Base-by-base conservation (phyloP, 1,284 basidiomycete species). In the Sphaerobolus stellatus region DNA sequence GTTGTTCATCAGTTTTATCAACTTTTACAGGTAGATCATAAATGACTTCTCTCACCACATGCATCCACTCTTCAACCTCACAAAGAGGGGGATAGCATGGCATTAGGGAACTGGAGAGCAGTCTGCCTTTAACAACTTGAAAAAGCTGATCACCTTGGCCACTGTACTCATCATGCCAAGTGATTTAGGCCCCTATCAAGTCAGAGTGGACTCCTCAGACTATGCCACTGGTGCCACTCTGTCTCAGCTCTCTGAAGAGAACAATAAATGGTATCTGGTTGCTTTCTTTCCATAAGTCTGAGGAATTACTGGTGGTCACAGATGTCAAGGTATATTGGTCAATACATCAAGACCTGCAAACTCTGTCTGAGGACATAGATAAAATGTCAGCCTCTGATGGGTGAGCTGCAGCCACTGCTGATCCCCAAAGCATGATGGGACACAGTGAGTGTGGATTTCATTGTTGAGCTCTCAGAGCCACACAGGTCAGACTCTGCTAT, bases 21-120 rank as follows among this genome's bases (percentile, higher is more conserved):
- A 62, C 52, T 62, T 61, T 43, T 62, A 62, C 34, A 28, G 52
- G 3, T 27, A 49, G 9, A 59, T 62, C 53, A 62, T 62, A 16
- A 11, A 52, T 4, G 28, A 50, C 29, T 61, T 56, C 44, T 47
- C 50, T 1, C 11, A 45, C 1, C 46, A 54, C 33, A 48, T 41
- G 4, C 16, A 13, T 1, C 67, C 68, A 1, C 40, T 73, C 1
- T 43, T 43, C 41, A 22, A 7, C 3, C 22, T 38, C 5, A 38
- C 36, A 4, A 38, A 38, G 36, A 38, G 22, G 7, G 36, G 22
- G n/a, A 7, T 7, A 4, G 5, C 7, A 4, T 38, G n/a, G 5
- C n/a, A n/a, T 7, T 38, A 22, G 36, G 4, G 3, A 5, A 22
- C n/a, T 7, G 7, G 5, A n/a, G n/a, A 22, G n/a, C 36, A 38